Percentiles rank a stretch among this genome's conserved stretches.
Conservation (phyloP, 805 yeast genomes). For the Spathaspora sp. region DNA sequence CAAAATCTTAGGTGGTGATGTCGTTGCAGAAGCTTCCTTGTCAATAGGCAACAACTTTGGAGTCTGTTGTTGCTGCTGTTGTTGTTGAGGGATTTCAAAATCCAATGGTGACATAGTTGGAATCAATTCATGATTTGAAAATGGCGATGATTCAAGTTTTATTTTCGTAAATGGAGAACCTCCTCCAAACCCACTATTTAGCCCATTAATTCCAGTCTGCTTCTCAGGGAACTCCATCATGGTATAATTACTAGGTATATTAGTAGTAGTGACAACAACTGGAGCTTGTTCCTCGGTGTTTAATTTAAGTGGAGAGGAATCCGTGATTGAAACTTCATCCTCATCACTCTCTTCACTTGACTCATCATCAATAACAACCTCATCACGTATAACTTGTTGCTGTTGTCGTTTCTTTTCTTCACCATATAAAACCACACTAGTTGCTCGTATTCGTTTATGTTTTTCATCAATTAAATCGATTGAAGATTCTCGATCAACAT, state of each 20-base stretch:
- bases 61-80: neutral
- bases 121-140: conserved; percentile 11
- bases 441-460: conserved; percentile 25
- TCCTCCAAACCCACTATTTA: conserved; percentile 5
- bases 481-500: conserved; percentile 42
- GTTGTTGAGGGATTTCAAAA: conserved; percentile 9
- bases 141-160: conserved; percentile 16
- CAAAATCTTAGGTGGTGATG: conserved; percentile 9
- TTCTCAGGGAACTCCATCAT: neutral
- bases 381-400: conserved; percentile 9
- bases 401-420: conserved; percentile 4
- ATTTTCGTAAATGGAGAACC: conserved; percentile 15
- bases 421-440: conserved; percentile 25
- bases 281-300: conserved; percentile 13
- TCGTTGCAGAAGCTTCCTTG: neutral
- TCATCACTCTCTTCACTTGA: conserved; percentile 29
- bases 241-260: neutral
- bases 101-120: conserved; percentile 15
- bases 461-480: conserved; percentile 16
- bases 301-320: conserved; percentile 24
- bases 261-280: neutral
- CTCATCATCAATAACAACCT: conserved; percentile 2
- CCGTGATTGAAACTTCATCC: conserved; percentile 27
- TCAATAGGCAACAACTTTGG: conserved; percentile 1
- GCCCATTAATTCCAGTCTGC: neutral